phyloP scores from a whole-genome alignment of 805 yeast species.

The Cyberlindnera euphorbiiphila region DNA sequence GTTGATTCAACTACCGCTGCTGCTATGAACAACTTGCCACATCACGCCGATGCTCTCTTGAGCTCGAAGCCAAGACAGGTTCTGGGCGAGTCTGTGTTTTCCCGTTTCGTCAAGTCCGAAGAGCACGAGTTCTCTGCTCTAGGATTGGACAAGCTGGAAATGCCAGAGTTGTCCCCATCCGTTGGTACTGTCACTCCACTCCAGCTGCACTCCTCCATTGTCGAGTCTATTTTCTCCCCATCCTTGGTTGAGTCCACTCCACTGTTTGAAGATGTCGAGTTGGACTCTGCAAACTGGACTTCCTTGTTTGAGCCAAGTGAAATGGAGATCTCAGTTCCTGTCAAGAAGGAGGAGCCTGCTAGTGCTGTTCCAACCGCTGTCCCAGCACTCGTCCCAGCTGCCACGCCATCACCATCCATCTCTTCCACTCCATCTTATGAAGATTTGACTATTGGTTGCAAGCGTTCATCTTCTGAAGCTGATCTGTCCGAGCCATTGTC shows the following conservation, averaged over 20 bases:
- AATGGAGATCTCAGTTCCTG: slow-evolving; percentile 23
- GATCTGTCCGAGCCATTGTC: slow-evolving; percentile 17
- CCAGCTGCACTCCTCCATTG: slow-evolving; percentile 58
- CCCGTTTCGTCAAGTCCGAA: slow-evolving; percentile 24
- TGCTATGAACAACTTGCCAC: slow-evolving; percentile 11
- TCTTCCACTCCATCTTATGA: slow-evolving; percentile 10
- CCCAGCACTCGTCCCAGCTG: slow-evolving; percentile 14
- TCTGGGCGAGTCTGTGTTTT: slow-evolving; percentile 29
- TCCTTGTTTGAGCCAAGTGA: slow-evolving; percentile 49
- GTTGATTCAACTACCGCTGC: slow-evolving; percentile 18
- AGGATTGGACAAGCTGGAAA: slow-evolving; percentile 23
- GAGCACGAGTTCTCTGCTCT: slow-evolving; percentile 17
- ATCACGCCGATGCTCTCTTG: slow-evolving; percentile 6
- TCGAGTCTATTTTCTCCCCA: slow-evolving; percentile 45
- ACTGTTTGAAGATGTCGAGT: slow-evolving; percentile 42
- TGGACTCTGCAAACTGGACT: slow-evolving; percentile 50
- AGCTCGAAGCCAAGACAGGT: slow-evolving; percentile 26
- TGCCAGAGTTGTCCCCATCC: slow-evolving; percentile 26
- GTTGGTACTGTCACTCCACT: slow-evolving; percentile 42
- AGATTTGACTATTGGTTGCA: slow-evolving; percentile 5
- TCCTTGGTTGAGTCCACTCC: slow-evolving; percentile 54
- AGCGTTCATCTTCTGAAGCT: slow-evolving; percentile 26
- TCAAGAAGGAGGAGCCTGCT: slow-evolving; percentile 4
- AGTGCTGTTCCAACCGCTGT: neutral
- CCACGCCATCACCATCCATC: neutral